These are phyloP conservation scores for Neofusicoccum umdonicola DNA, from an alignment of 2,329 filamentous ascomycete genomes.

Conservation along the genomic window DNA sequence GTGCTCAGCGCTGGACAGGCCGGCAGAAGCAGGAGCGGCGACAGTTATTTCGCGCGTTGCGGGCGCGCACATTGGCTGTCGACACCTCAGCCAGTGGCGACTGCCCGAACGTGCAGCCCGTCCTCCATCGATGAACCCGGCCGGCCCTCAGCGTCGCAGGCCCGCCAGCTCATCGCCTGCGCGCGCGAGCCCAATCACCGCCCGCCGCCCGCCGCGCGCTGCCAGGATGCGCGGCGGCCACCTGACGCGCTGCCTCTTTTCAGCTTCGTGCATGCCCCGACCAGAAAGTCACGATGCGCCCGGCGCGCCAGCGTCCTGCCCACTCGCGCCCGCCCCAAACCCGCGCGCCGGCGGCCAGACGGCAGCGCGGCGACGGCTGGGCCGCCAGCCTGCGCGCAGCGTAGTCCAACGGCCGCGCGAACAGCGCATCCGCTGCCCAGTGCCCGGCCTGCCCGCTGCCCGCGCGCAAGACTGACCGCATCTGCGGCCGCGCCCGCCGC, in stretches of 20 bases:
- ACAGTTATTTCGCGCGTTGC: slow-evolving; percentile 5
- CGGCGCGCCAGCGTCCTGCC: neutral
- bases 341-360: too few relatives aligned
- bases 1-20: neutral
- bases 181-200: neutral
- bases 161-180: slow-evolving; percentile 1
- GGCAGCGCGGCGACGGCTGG: too few relatives aligned
- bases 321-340: too few relatives aligned
- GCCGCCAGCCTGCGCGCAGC: neutral
- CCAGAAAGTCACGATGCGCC: slow-evolving; percentile 2
- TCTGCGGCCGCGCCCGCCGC: slow-evolving; percentile 12
- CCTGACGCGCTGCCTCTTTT: slow-evolving; percentile 11
- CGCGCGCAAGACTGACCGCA: slow-evolving; percentile 9
- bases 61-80: slow-evolving; percentile 1
- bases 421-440: slow-evolving; percentile 2
- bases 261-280: slow-evolving; percentile 14
- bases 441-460: neutral
- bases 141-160: neutral
- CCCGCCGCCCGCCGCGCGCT: neutral
- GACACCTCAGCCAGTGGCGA: slow-evolving; percentile 12
- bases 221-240: neutral
- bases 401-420: slow-evolving; percentile 4
- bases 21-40: slow-evolving; percentile 3
- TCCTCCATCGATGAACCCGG: neutral
- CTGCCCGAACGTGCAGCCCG: neutral